Evolutionary conservation across 2,329 filamentous ascomycete genomes (phyloP).

Genomic region (Microcyclosporella mali): DNA sequence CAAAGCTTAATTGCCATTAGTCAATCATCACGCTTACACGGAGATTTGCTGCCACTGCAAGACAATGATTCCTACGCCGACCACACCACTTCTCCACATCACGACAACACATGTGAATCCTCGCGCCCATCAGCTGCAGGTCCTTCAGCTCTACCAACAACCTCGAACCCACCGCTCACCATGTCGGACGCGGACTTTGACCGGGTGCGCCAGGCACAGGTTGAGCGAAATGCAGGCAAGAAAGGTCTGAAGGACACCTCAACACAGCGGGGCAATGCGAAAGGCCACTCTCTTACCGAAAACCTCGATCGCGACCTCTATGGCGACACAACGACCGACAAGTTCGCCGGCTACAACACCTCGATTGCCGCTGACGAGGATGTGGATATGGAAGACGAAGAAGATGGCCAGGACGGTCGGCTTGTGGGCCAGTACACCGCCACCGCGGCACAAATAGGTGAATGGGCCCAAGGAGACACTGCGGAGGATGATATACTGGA

Average conservation of each 20-base stretch:
- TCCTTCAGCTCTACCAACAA: too few species aligned
- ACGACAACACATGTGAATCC: too few species aligned
- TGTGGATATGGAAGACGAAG: conserved; percentile 71
- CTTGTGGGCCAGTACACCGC: conserved; percentile 95
- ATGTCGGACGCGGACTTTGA: conserved; percentile 64
- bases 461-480: conserved; percentile 82
- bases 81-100: too few species aligned
- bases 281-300: conserved; percentile 87
- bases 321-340: conserved; percentile 66
- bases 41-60: too few species aligned
- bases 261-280: conserved; percentile 70
- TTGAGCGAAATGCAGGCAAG: conserved; percentile 81
- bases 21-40: too few species aligned
- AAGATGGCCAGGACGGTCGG: conserved; percentile 56
- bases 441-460: conserved; percentile 83
- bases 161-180: neutral
- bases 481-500: conserved; percentile 88
- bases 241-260: conserved; percentile 75
- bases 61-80: too few species aligned
- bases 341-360: conserved; percentile 84
- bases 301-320: conserved; percentile 84
- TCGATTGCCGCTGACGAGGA: conserved; percentile 75
- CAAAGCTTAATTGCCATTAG: too few species aligned
- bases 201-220: conserved; percentile 78
- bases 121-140: too few species aligned